Evolutionary conservation across 176 grass and related monocot genomes (phyloP), one percentile per base, ranked within the genome.

Genomic region (Juncus inflexus): DNA sequence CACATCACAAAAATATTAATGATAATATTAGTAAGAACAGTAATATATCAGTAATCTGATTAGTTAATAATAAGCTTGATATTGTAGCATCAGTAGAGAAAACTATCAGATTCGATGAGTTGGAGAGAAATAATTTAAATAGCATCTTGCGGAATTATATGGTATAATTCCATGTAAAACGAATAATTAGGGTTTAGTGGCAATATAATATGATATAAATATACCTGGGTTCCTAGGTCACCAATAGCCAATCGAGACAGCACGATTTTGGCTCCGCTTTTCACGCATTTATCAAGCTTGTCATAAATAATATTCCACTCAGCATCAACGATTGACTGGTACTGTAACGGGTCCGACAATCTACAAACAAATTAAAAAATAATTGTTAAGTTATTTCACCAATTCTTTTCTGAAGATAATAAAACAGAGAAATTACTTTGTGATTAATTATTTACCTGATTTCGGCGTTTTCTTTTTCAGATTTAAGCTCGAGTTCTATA

Each of bases 251-350:
- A 79, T 19, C 87, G 73, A 45, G 92, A 96, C 0, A 96, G 74
- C 67, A 96, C 74, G 51, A 96, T 96, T 80, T 91, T 96, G 67
- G 87, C 87, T 13, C 84, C 87, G 13, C 82, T 96, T 73, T 99
- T 58, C 15, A 99, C 94, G 79, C 94, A 99, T 66, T 99, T 99
- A 78, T 99, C 94, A 61, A 99, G 67, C 65, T 99, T 99, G 52
- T 97, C 88, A 70, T 99, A 99, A 47, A 99, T 99, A 76, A 99
- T 99, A 75, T 99, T 92, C 88, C 94, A 99, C 71, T 92, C 94
- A 67, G 94, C 94, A 86, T 99, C 89, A 67, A 99, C 88, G 60
- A 99, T 92, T 75, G 94, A 99, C 71, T 99, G 94, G 71, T 99
- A 99, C 60, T 99, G 94, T 28, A 92, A 10, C 58, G 94, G 91